Conservation (phyloP, 2,329 filamentous ascomycete species). For the Pezicula radicicola region DNA sequence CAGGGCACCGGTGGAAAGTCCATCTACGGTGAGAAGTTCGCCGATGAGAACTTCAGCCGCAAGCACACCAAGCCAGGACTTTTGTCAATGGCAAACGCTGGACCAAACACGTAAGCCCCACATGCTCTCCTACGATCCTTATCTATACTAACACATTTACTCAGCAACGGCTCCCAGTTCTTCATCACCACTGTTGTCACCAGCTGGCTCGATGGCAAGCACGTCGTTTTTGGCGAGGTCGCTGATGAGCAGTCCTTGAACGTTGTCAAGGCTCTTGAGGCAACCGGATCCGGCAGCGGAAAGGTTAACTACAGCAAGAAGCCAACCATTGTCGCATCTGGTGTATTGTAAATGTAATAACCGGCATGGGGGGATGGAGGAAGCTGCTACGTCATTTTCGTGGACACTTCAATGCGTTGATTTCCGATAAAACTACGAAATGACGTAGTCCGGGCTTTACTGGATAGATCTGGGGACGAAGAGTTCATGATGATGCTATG, state of each 20-base stretch:
- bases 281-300: slow-evolving; percentile 53
- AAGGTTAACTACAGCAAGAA: slow-evolving; percentile 52
- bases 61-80: slow-evolving; percentile 75
- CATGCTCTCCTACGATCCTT: slow-evolving; percentile 11
- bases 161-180: slow-evolving; percentile 96
- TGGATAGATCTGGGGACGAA: slow-evolving; percentile 12
- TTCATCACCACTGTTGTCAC: slow-evolving; percentile 94
- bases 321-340: slow-evolving; percentile 55
- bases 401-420: not conserved
- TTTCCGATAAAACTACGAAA: slow-evolving; percentile 1
- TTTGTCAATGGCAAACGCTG: slow-evolving; percentile 94
- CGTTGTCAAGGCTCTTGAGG: slow-evolving; percentile 60
- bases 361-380: not conserved
- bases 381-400: not conserved
- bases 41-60: slow-evolving; percentile 84
- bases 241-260: slow-evolving; percentile 41
- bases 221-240: slow-evolving; percentile 85
- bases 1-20: slow-evolving; percentile 80
- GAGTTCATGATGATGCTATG: slow-evolving; percentile 18
- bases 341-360: slow-evolving; percentile 40
- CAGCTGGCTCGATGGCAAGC: slow-evolving; percentile 77
- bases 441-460: slow-evolving; percentile 6
- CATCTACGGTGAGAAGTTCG: slow-evolving; percentile 94
- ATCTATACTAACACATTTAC: slow-evolving; percentile 47
- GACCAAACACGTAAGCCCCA: slow-evolving; percentile 76